Conservation (phyloP, 495 filamentous ascomycete species). For the Aspergillus egyptiacus region DNA sequence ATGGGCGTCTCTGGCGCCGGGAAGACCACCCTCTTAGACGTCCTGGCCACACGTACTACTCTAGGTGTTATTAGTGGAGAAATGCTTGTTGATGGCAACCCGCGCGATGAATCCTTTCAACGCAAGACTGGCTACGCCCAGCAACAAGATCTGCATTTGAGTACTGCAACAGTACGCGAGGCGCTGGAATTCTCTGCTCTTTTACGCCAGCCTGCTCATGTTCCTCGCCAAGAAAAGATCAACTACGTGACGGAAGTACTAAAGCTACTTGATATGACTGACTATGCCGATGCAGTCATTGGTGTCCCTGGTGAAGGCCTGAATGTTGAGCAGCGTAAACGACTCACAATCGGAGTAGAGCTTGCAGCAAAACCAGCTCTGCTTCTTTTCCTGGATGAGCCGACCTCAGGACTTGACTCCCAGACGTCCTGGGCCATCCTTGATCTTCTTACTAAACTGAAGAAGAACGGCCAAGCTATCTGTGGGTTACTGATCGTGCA, state of each 20-base stretch:
- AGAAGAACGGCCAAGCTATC: conserved; percentile 82
- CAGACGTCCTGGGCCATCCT: conserved; percentile 90
- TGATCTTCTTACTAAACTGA: conserved; percentile 76
- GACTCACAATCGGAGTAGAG: conserved; percentile 84
- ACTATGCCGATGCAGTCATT: conserved; percentile 38
- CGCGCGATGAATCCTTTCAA: conserved; percentile 72
- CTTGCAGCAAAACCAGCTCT: conserved; percentile 82
- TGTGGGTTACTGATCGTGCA: conserved; percentile 13
- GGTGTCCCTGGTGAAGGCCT: conserved; percentile 52
- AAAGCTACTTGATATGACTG: conserved; percentile 77
- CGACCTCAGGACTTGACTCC: conserved; percentile 80
- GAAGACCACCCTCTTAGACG: conserved; percentile 61
- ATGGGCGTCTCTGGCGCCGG: conserved; percentile 54
- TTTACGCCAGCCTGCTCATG: conserved; percentile 72
- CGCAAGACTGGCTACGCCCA: conserved; percentile 93
- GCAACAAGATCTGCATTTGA: conserved; percentile 87
- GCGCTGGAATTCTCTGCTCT: conserved; percentile 79
- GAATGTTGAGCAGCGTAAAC: conserved; percentile 87
- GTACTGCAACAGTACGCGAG: conserved; percentile 77
- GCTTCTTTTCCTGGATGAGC: conserved; percentile 84
- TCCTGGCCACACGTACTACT: conserved; percentile 49
- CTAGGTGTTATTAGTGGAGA: conserved; percentile 50
- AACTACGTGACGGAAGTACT: conserved; percentile 90
- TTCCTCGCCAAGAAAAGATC: conserved; percentile 69
- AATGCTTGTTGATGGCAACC: conserved; percentile 48